phyloP scores from a whole-genome alignment of 768 basidiomycete genomes.

The Leucosporidium scottii region DNA sequence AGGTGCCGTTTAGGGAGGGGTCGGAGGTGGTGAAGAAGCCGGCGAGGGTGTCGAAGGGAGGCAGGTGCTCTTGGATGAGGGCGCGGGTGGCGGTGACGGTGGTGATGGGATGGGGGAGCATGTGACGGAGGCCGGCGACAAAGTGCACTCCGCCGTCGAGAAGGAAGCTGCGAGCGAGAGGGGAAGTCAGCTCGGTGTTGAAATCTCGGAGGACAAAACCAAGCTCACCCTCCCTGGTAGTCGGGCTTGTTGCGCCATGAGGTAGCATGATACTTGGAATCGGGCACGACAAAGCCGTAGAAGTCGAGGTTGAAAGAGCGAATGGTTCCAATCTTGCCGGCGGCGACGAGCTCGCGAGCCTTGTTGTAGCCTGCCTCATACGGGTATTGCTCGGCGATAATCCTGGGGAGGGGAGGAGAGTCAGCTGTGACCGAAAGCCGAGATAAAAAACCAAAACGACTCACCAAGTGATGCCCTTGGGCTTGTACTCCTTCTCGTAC shows the following conservation, averaged over 20 bases:
- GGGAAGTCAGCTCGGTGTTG: not conserved
- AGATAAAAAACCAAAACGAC: no score
- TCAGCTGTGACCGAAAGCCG: no score
- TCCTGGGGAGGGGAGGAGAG: slow-evolving; percentile 21
- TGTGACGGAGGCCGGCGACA: slow-evolving; percentile 41
- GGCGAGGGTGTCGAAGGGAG: slow-evolving; percentile 72
- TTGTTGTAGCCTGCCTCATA: slow-evolving; percentile 10
- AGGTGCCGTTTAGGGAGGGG: slow-evolving; percentile 38
- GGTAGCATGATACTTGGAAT: slow-evolving; percentile 66
- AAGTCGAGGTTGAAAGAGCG: slow-evolving; percentile 57
- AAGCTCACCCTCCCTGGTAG: slow-evolving; percentile 41
- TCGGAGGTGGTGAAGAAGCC: slow-evolving; percentile 16
- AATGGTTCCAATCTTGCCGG: slow-evolving; percentile 65
- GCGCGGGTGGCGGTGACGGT: slow-evolving; percentile 59
- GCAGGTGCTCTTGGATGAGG: slow-evolving; percentile 62
- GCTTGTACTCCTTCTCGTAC: slow-evolving; percentile 60
- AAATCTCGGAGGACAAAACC: not conserved
- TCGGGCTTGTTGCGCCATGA: slow-evolving; percentile 77
- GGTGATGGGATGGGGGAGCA: slow-evolving; percentile 49
- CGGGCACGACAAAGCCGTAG: slow-evolving; percentile 48
- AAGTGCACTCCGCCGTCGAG: slow-evolving; percentile 77
- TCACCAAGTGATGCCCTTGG: slow-evolving; percentile 50
- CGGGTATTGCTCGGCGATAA: slow-evolving; percentile 27
- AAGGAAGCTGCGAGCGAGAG: slow-evolving; percentile 42
- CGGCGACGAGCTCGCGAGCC: slow-evolving; percentile 42